Conservation (phyloP, 805 yeast species). For the Metschnikowia kofuensis region DNA sequence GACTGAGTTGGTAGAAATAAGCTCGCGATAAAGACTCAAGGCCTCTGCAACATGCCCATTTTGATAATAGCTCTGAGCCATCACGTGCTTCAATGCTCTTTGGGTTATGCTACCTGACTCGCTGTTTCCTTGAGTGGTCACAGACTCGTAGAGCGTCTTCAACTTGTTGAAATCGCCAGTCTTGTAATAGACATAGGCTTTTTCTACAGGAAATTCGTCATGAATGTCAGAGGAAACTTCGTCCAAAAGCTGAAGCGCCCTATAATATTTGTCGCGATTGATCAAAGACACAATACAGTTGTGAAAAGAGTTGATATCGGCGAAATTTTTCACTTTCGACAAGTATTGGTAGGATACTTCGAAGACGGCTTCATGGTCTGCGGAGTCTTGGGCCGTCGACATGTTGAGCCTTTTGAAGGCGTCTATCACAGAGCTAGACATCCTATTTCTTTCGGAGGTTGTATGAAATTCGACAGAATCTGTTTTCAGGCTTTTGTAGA, state of each 20-base stretch:
- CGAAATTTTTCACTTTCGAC: conserved; percentile 34
- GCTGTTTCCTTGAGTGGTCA: background rate
- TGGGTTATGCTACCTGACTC: conserved; percentile 18
- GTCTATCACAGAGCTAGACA: conserved; percentile 40
- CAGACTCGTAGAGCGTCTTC: conserved; percentile 15
- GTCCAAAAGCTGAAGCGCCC: conserved; percentile 45
- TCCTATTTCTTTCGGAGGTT: conserved; percentile 8
- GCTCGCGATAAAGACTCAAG: conserved; percentile 42
- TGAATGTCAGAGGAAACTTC: conserved; percentile 37
- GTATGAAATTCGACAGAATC: too few relatives aligned
- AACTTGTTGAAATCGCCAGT: conserved; percentile 40
- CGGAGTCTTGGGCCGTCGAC: conserved; percentile 20
- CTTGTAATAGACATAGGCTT: conserved; percentile 60
- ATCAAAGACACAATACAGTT: conserved; percentile 56
- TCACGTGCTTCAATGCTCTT: conserved; percentile 45
- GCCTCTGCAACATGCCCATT: conserved; percentile 44
- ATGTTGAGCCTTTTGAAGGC: conserved; percentile 42
- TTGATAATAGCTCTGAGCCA: conserved; percentile 55
- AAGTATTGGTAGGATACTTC: conserved; percentile 41
- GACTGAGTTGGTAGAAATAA: conserved; percentile 32
- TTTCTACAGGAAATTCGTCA: conserved; percentile 43
- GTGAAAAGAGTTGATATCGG: conserved; percentile 35
- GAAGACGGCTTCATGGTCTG: conserved; percentile 36
- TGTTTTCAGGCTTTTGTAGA: too few relatives aligned
- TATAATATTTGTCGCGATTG: conserved; percentile 53